Conservation (phyloP, 2,329 filamentous ascomycete species). For the Fusarium penzigii region DNA sequence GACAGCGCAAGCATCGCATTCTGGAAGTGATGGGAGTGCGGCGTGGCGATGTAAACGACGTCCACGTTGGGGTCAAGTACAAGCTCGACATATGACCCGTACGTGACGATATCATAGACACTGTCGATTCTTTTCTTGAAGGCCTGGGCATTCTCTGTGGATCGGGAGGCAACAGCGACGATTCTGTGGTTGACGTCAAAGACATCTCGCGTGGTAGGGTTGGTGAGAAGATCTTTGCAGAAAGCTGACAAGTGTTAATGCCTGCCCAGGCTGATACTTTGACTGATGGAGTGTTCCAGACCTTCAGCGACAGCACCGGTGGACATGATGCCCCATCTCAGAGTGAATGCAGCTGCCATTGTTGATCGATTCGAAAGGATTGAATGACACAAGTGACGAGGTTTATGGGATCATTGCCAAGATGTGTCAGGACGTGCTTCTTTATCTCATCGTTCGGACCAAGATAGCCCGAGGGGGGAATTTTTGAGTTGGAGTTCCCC, state of each 20-base stretch:
- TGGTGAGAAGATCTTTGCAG: conserved; percentile 40
- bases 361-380: no score
- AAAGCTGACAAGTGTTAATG: conserved; percentile 27
- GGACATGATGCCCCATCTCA: conserved; percentile 9
- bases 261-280: not conserved
- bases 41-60: conserved; percentile 39
- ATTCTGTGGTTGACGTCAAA: conserved; percentile 33
- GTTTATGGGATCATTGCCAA: no score
- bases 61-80: conserved; percentile 35
- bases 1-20: conserved; percentile 35
- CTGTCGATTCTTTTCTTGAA: not conserved
- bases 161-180: conserved; percentile 42
- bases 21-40: conserved; percentile 37
- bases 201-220: conserved; percentile 32
- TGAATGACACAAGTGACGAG: no score
- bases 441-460: not conserved
- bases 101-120: not conserved
- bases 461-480: not conserved
- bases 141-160: conserved; percentile 30
- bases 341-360: not conserved
- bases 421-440: no score
- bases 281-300: not conserved
- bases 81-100: conserved; percentile 32
- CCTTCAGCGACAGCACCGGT: conserved; percentile 4
- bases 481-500: not conserved